Conservation (phyloP, 306 rosid species). For the barrel medic (Medicago truncatula) region MtrunA17r5.0-ANR NC_053042.1:28602501-28603000, state of each 20-base stretch:
- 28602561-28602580: not conserved
- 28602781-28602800: conserved; percentile 3
- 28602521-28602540: not conserved
- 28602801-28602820: conserved; percentile 36
- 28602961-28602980: conserved; percentile 40
- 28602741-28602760: conserved; percentile 15
- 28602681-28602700: conserved; percentile 24
- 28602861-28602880: conserved; percentile 40
- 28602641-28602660: not conserved
- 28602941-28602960: conserved; percentile 43
- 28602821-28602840: conserved; percentile 34
- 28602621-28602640: conserved; percentile 2
- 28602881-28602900: conserved; percentile 1
- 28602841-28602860: conserved; percentile 19
- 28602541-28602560: not conserved
- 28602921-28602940: conserved; percentile 42
- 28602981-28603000: conserved; percentile 29
- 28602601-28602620: not conserved
- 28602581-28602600: not conserved
- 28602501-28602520: not conserved
- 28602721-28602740: conserved; percentile 5
- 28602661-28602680: conserved; percentile 4
- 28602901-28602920: conserved; percentile 18
- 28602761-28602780: not conserved
- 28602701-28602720: not conserved